Evolutionary conservation across 345 rosid species (phyloP).

Genomic region (Populus simonii): DNA sequence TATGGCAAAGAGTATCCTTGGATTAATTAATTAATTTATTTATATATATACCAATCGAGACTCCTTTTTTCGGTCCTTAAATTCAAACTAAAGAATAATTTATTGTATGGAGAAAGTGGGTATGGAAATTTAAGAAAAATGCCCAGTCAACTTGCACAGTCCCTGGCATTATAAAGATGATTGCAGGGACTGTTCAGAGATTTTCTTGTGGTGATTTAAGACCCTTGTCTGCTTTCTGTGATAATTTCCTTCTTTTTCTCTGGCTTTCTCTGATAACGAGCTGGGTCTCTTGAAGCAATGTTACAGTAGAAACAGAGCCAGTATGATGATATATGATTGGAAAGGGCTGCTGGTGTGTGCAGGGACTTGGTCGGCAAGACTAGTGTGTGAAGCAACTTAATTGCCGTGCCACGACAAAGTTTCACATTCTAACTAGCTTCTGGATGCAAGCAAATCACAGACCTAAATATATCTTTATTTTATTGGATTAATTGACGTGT

Average conservation of each 20-base stretch:
- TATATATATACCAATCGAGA: no score
- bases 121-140: neutral
- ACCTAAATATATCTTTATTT: no score
- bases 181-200: neutral
- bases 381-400: neutral
- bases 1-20: no score
- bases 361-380: neutral
- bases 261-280: no score
- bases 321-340: no score
- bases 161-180: neutral
- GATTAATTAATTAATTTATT: no score
- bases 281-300: neutral
- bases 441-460: neutral
- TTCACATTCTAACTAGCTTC: neutral
- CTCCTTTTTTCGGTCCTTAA: no score
- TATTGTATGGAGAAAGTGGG: no score
- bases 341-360: no score
- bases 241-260: neutral
- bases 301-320: neutral
- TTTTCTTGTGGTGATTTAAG: neutral
- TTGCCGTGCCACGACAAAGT: neutral
- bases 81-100: no score
- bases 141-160: neutral
- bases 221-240: neutral
- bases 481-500: no score